Evolutionary conservation across 106 monocot species (phyloP), one percentile per base, ranked within the genome.

Genomic region (Triglochin maritima): DNA sequence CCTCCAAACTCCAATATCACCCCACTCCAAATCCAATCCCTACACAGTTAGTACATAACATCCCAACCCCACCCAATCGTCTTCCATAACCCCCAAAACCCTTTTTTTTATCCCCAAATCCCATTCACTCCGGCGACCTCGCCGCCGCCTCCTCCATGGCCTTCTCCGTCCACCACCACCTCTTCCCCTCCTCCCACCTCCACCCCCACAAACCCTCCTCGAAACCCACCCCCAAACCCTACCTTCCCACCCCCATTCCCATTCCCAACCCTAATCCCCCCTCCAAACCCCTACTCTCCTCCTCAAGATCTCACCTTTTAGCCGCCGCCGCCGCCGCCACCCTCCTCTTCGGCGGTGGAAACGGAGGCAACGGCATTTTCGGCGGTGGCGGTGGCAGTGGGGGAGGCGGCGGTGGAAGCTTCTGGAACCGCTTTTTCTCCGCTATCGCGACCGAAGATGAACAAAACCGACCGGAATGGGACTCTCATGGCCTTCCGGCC

Each of bases 401-500:
- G 1, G 89, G 78, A 1, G 85, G 70, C 16, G 82, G 76, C 2
- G 89, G 84, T 4, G 76, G 84, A 0, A 51, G 59, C 45, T 98
- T 92, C 80, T 96, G 88, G 96, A 82, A 6, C 57, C 75, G 4
- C 51, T 63, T 29, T 29, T 29, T 29, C 7, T 62, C 77, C 4
- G 50, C 79, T 5, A 88, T 88, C 3, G 65, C 74, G 9, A 86
- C 85, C 45, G 72, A 84, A 61, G 88, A 86, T 45, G 82, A 84
- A 52, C 68, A 74, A 5, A 16, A 67, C 4, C 71, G 71, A 46
- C 75, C 56, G 45, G 90, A 90, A 0, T 96, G 91, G 91, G 96
- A 96, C 63, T 49, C 83, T 4, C 96, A 96, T 65, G 91, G 91
- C 16, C 80, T 96, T 6, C 96, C 96, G 9, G 84, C 86, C 43